Conservation (phyloP, 2,329 filamentous ascomycete species). For the Knoxdaviesia capensis region DNA sequence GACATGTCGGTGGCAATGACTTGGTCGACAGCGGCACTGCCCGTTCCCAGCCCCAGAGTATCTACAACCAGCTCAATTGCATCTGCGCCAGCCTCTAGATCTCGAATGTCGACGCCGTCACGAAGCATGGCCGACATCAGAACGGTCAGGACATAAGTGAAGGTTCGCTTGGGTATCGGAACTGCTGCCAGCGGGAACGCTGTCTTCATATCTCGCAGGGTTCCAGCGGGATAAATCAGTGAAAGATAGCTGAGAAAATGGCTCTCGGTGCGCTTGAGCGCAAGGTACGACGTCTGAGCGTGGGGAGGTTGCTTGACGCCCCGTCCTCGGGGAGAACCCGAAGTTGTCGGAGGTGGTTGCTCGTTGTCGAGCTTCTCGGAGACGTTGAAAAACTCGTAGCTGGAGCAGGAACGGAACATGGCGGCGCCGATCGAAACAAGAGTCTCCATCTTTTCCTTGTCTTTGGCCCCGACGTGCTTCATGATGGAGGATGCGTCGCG, state of each 20-base stretch:
- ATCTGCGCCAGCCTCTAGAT: slow-evolving; percentile 45
- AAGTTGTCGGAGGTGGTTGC: slow-evolving; percentile 6
- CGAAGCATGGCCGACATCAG: slow-evolving; percentile 34
- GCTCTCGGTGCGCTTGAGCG: slow-evolving; percentile 45
- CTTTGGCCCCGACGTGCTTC: slow-evolving; percentile 35
- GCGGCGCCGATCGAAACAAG: slow-evolving; percentile 35
- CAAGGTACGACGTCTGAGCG: slow-evolving; percentile 36
- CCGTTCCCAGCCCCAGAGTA: background rate
- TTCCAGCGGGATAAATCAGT: slow-evolving; percentile 31
- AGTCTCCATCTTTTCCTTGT: slow-evolving; percentile 33
- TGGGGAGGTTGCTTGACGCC: slow-evolving; percentile 12
- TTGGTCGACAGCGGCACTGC: slow-evolving; percentile 7
- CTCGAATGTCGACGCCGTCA: slow-evolving; percentile 36
- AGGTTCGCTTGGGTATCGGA: slow-evolving; percentile 36
- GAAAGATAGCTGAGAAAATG: slow-evolving; percentile 52
- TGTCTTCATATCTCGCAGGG: slow-evolving; percentile 38
- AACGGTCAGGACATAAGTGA: slow-evolving; percentile 47
- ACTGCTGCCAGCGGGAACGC: slow-evolving; percentile 45
- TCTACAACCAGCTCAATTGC: slow-evolving; percentile 41
- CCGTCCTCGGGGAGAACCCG: slow-evolving; percentile 3
- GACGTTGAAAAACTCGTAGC: slow-evolving; percentile 59
- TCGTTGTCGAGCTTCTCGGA: slow-evolving; percentile 27
- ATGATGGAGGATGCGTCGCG: slow-evolving; percentile 46
- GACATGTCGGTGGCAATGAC: slow-evolving; percentile 30
- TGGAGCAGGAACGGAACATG: slow-evolving; percentile 46